A percentile compares a stretch with the other conserved stretches of the same genome.
These are phyloP conservation scores for Cladosporium colombiae DNA, from an alignment of 2,329 filamentous ascomycete species.

Conservation along the genomic window DNA sequence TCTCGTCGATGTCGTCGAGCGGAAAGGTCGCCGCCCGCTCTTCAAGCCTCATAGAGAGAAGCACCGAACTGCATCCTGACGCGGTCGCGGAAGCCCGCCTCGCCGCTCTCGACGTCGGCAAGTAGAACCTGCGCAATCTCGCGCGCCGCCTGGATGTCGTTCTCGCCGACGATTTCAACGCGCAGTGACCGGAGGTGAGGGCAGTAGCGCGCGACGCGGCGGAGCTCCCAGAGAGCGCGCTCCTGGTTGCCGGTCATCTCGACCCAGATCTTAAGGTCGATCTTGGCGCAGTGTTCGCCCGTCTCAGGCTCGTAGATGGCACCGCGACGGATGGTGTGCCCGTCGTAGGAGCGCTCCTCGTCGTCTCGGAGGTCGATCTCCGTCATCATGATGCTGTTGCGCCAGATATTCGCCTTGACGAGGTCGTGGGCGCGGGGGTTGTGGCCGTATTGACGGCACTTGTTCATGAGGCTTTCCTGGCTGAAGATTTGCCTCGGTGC, in stretches of 20 bases:
- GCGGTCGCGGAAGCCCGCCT: not conserved
- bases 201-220: not conserved
- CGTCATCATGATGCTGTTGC: constrained; percentile 5
- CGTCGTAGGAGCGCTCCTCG: not conserved
- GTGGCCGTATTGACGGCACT: constrained; percentile 11
- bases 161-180: constrained; percentile 11
- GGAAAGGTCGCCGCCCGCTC: not conserved
- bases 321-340: not conserved
- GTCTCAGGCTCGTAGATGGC: constrained; percentile 7
- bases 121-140: not conserved
- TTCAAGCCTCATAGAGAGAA: not conserved
- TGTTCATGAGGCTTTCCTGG: not conserved
- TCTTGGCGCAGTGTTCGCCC: not conserved
- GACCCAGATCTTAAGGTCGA: not conserved
- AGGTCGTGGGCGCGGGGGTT: constrained; percentile 2
- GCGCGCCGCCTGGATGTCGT: not conserved
- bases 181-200: not conserved
- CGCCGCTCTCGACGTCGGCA: not conserved
- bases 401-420: constrained; percentile 8
- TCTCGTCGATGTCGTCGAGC: not conserved
- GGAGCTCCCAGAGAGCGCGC: not conserved
- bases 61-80: not conserved
- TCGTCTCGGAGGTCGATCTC: constrained; percentile 14
- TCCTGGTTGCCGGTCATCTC: not conserved
- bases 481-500: not conserved